Base-by-base conservation (phyloP, 192 early-diverging fungal species). In the Coemansia interrupta region DNA sequence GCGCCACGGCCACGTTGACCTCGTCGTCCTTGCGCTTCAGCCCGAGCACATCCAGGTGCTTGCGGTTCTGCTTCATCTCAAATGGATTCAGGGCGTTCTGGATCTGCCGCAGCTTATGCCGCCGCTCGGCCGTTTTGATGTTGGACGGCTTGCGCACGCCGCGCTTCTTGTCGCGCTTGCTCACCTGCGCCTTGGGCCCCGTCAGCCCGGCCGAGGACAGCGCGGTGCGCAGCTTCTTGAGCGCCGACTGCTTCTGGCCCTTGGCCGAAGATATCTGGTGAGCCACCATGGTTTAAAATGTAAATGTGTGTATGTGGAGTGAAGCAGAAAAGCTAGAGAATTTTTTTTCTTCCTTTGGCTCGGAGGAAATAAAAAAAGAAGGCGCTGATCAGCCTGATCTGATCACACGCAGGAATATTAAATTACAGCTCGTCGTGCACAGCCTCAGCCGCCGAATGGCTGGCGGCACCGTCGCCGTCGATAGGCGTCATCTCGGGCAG, bases 1-100 rank as follows among this genome's bases (percentile, higher is more conserved):
- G 86, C 6, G 89, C 84, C 42, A 87, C 45, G 0, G 87, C 84
- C 2, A 96, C 95, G 29, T 86, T 89, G 2, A 95, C 96, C 14
- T 68, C 63, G n/a, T 80, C 78, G 50, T 93, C 91, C 49, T 92
- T 92, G 38, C 89, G 80, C 58, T 87, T 94, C 11, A 89, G 80
- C 18, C 90, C 91, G 14, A 97, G 63, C 3, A 97, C 84, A 19
- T 90, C 86, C 60, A 92, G 87, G 71, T 98, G 96, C 54, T 78
- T 80, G 18, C 81, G 81, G 58, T 87, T 90, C 47, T 86, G 68
- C 72, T 95, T 89, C 54, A 89, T 65, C 58, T 98, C 97, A 54
- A 96, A 99, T 3, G 94, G 97, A 73, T 96, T 98, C 54, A 85
- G 73, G 20, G 72, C 56, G 8, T 30, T 57, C 44, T 84, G 65